A percentile compares a stretch with the other conserved stretches of the same genome.
Conservation (phyloP, 768 basidiomycete genomes). For the Boletus patriciae region DNA sequence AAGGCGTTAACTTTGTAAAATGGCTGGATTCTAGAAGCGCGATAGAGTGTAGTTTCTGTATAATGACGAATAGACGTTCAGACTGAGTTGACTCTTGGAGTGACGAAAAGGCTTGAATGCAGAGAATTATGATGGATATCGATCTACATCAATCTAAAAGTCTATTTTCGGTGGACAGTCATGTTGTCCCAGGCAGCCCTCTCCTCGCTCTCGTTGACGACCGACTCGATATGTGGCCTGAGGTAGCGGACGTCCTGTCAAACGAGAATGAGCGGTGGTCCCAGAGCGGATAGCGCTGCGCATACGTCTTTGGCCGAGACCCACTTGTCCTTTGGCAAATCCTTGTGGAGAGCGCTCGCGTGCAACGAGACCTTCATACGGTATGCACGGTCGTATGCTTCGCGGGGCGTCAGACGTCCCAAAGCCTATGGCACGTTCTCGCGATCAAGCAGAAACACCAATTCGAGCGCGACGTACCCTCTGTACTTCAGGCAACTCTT, state of each 20-base stretch:
- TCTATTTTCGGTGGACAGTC: constrained; percentile 67
- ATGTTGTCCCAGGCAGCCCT: constrained; percentile 79
- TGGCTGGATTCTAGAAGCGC: neutral
- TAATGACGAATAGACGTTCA: constrained; percentile 13
- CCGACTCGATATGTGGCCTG: constrained; percentile 68
- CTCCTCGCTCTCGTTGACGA: constrained; percentile 75
- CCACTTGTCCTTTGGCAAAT: constrained; percentile 84
- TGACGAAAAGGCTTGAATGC: neutral
- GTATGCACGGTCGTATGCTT: constrained; percentile 88
- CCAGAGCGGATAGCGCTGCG: neutral
- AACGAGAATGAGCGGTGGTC: constrained; percentile 11
- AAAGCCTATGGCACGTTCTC: constrained; percentile 62
- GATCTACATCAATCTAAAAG: constrained; percentile 27
- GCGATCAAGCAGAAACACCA: neutral
- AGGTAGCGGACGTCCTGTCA: constrained; percentile 88
- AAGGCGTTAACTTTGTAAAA: constrained; percentile 56
- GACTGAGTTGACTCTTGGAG: neutral
- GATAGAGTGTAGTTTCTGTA: constrained; percentile 16
- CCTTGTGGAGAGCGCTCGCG: constrained; percentile 71
- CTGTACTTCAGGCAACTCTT: constrained; percentile 77
- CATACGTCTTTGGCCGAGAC: constrained; percentile 71
- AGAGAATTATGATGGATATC: constrained; percentile 15
- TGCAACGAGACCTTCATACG: constrained; percentile 82
- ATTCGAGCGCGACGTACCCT: constrained; percentile 48
- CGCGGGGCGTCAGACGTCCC: constrained; percentile 70